Evolutionary conservation across 1,284 basidiomycete genomes (phyloP).

Genomic region (Naganishia cerealis): DNA sequence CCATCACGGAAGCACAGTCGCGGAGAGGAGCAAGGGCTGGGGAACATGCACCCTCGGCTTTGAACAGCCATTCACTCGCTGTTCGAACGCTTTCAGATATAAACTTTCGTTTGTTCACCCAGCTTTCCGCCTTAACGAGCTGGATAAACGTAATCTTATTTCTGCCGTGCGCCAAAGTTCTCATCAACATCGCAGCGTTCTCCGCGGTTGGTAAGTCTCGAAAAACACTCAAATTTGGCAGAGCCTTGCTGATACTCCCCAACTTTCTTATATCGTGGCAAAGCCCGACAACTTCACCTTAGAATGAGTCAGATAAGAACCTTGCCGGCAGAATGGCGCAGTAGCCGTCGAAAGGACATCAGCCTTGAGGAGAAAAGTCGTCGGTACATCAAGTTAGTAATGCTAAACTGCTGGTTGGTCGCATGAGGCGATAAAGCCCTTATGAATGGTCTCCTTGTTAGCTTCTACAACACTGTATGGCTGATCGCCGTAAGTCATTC

Average conservation of each 20-base stretch:
- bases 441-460: conserved; percentile 48
- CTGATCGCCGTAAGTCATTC: conserved; percentile 61
- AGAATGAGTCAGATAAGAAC: not conserved
- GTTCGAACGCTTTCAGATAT: not conserved
- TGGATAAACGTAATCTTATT: not conserved
- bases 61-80: not conserved
- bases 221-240: not conserved
- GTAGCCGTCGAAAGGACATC: conserved; percentile 41
- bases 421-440: conserved; percentile 38
- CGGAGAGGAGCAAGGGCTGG: not conserved
- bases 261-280: not conserved
- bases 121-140: not conserved
- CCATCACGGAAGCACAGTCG: not conserved
- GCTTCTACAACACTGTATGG: conserved; percentile 90
- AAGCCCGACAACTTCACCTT: conserved; percentile 20
- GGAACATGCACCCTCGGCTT: not conserved
- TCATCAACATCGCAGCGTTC: not conserved
- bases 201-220: not conserved
- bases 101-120: not conserved
- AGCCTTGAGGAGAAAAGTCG: conserved; percentile 52
- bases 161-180: not conserved
- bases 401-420: conserved; percentile 50
- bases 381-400: conserved; percentile 50
- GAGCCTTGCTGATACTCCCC: not conserved
- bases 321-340: conserved; percentile 5